phyloP scores from a whole-genome alignment of 805 yeast species.

The Scheffersomyces amazonensis region DNA sequence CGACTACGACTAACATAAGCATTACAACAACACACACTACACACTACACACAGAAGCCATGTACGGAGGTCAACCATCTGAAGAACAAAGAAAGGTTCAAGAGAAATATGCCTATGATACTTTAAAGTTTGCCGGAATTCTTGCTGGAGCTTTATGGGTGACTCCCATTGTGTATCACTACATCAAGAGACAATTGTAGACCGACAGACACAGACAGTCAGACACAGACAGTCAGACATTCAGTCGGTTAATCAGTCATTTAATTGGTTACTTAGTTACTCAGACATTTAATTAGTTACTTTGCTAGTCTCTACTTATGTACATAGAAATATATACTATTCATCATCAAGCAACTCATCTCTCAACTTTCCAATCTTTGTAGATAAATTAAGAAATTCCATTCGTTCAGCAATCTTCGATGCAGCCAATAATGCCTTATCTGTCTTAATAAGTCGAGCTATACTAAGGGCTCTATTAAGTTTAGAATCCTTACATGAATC shows the following conservation, averaged over 20 bases:
- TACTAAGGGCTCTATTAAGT: slow-evolving; percentile 61
- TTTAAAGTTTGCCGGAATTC: slow-evolving; percentile 54
- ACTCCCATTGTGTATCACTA: slow-evolving; percentile 56
- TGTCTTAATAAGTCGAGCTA: slow-evolving; percentile 67
- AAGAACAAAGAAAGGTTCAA: slow-evolving; percentile 66
- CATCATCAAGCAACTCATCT: slow-evolving; percentile 28
- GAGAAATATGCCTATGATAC: slow-evolving; percentile 61
- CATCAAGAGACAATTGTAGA: slow-evolving; percentile 45
- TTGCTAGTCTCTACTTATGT: too few relatives aligned
- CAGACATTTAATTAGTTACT: too few relatives aligned
- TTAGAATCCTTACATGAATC: slow-evolving; percentile 67
- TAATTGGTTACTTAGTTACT: too few relatives aligned
- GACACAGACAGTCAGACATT: too few relatives aligned
- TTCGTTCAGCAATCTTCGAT: slow-evolving; percentile 74
- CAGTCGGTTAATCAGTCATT: too few relatives aligned
- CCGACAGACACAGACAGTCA: too few relatives aligned
- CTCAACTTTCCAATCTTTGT: slow-evolving; percentile 34
- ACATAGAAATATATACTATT: slow-evolving; percentile 1
- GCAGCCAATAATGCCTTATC: slow-evolving; percentile 86
- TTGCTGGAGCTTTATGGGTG: slow-evolving; percentile 65
- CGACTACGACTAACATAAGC: too few relatives aligned
- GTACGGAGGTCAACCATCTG: slow-evolving; percentile 53
- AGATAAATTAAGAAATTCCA: slow-evolving; percentile 34
- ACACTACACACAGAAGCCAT: too few relatives aligned
- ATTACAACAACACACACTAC: too few relatives aligned